Percentiles rank a stretch among this genome's conserved stretches.
Conservation (phyloP, 2,329 filamentous ascomycete genomes). For the Talaromyces marneffei region DNA sequence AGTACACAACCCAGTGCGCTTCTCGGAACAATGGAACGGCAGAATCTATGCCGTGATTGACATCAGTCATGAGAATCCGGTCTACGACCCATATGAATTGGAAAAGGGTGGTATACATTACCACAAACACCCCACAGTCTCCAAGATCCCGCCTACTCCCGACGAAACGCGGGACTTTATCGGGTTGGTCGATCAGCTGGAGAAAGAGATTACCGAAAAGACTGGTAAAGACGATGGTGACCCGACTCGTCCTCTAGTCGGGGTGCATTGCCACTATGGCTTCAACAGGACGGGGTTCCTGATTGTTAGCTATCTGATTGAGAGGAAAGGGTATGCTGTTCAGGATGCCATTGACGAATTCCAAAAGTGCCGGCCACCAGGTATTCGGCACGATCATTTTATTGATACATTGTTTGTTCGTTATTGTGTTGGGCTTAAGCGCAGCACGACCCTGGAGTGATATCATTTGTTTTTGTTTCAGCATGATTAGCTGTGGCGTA, state of each 20-base stretch:
- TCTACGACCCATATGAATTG: slow-evolving; percentile 72
- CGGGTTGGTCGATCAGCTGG: slow-evolving; percentile 54
- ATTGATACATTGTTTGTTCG: slow-evolving; percentile 75
- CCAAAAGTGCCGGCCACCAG: slow-evolving; percentile 64
- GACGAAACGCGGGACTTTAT: slow-evolving; percentile 59
- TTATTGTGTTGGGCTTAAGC: slow-evolving; percentile 55
- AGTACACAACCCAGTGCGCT: slow-evolving; percentile 67
- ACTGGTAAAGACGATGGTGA: slow-evolving; percentile 6
- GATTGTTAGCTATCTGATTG: slow-evolving; percentile 83
- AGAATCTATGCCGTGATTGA: slow-evolving; percentile 74
- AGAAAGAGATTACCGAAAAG: slow-evolving; percentile 47
- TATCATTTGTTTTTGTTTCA: not conserved
- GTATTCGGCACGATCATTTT: slow-evolving; percentile 86
- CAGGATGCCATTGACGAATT: slow-evolving; percentile 77
- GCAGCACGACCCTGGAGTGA: slow-evolving; percentile 34
- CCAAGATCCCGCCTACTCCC: slow-evolving; percentile 72
- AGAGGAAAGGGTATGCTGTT: slow-evolving; percentile 65
- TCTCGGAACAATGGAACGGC: slow-evolving; percentile 61
- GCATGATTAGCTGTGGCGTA: not conserved
- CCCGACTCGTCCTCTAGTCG: slow-evolving; percentile 53
- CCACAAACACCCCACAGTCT: slow-evolving; percentile 86
- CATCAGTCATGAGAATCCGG: slow-evolving; percentile 83
- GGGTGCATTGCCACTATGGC: slow-evolving; percentile 91
- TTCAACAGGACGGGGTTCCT: slow-evolving; percentile 94
- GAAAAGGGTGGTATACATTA: slow-evolving; percentile 63